phyloP scores from a whole-genome alignment of 306 rosid species.

The Fragaria nilgerrensis region DNA sequence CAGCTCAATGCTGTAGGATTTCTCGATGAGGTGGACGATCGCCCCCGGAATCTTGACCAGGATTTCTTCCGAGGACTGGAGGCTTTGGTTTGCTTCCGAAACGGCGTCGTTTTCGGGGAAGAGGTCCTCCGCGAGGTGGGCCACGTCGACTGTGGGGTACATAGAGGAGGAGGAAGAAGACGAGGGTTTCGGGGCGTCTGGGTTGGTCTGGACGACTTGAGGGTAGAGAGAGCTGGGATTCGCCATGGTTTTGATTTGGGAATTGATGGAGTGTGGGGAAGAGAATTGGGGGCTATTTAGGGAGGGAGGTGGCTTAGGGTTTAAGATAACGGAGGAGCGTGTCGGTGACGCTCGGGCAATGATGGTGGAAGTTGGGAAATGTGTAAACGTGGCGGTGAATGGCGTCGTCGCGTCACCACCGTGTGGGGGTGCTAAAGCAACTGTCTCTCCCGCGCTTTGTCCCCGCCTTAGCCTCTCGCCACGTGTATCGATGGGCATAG shows the following conservation, averaged over 20 bases:
- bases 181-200: slow-evolving; percentile 35
- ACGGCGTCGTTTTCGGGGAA: slow-evolving; percentile 42
- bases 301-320: not conserved
- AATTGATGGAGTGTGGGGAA: no score
- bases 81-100: not conserved
- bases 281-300: not conserved
- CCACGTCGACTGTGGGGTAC: slow-evolving; percentile 44
- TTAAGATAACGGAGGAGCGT: slow-evolving; percentile 15
- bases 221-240: slow-evolving; percentile 43
- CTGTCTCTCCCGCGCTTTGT: not conserved
- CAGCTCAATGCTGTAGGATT: slow-evolving; percentile 64
- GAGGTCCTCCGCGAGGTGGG: slow-evolving; percentile 39
- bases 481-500: no score
- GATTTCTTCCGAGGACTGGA: slow-evolving; percentile 45
- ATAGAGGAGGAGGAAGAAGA: slow-evolving; percentile 35
- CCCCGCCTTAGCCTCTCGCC: not conserved
- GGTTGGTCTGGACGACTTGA: slow-evolving; percentile 41
- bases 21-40: slow-evolving; percentile 64
- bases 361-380: not conserved
- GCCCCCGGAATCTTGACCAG: slow-evolving; percentile 57
- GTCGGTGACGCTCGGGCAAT: not conserved
- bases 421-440: not conserved
- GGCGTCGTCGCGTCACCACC: slow-evolving; percentile 12
- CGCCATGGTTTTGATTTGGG: not conserved
- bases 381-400: slow-evolving; percentile 10